These are phyloP conservation scores for Baeospora myosura DNA, from an alignment of 1,284 basidiomycete genomes.

Conservation along the genomic window DNA sequence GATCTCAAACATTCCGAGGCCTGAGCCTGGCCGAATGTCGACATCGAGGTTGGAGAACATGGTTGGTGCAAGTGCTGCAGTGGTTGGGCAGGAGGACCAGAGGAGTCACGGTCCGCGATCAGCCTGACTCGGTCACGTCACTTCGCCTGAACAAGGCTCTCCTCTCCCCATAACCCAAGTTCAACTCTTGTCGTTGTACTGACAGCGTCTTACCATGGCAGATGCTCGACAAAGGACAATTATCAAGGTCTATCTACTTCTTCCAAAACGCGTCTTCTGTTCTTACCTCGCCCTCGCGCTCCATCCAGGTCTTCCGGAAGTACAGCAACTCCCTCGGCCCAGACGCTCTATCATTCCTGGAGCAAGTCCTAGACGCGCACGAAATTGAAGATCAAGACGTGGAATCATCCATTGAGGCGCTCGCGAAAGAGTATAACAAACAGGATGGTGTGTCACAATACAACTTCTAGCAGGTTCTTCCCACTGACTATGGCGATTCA, in stretches of 20 bases:
- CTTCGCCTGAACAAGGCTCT: too few species aligned
- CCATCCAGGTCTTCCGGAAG: slow-evolving; percentile 65
- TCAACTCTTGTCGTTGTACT: too few species aligned
- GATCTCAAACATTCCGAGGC: slow-evolving; percentile 72
- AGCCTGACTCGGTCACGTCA: too few species aligned
- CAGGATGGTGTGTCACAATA: slow-evolving; percentile 65
- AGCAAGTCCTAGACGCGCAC: slow-evolving; percentile 60
- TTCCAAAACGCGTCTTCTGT: neutral
- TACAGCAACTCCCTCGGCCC: slow-evolving; percentile 79
- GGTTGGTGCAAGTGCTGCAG: too few species aligned
- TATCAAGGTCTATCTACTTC: slow-evolving; percentile 44
- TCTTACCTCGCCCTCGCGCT: neutral
- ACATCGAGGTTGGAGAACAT: slow-evolving; percentile 67
- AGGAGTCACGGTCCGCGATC: too few species aligned
- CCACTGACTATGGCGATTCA: slow-evolving; percentile 24
- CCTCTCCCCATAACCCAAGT: too few species aligned
- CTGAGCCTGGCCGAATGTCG: slow-evolving; percentile 71
- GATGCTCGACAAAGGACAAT: slow-evolving; percentile 50
- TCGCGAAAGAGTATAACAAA: slow-evolving; percentile 86
- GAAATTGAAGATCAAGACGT: slow-evolving; percentile 67
- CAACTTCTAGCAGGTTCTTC: slow-evolving; percentile 8
- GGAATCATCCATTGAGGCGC: slow-evolving; percentile 72
- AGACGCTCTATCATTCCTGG: slow-evolving; percentile 62
- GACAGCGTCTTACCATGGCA: slow-evolving; percentile 34
- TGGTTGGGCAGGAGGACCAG: too few species aligned